Evolutionary conservation across 1,284 basidiomycete genomes (phyloP).

Genomic region (Leccinum holopus): DNA sequence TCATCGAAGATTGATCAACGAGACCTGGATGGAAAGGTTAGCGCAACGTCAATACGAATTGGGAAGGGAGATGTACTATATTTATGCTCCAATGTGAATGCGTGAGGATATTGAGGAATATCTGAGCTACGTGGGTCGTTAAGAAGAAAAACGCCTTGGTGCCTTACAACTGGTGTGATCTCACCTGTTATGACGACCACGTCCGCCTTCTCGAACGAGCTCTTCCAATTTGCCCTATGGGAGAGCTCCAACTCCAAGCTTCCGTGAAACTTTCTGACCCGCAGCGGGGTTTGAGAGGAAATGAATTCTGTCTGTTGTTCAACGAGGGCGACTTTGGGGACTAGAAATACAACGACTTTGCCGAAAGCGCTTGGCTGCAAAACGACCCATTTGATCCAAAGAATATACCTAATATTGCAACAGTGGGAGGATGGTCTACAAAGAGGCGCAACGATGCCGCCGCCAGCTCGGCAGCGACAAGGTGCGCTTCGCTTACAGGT

Average conservation of each 20-base stretch:
- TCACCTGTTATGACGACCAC: constrained; percentile 82
- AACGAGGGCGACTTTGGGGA: constrained; percentile 79
- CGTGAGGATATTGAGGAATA: constrained; percentile 73
- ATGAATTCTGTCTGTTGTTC: constrained; percentile 77
- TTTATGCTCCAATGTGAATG: constrained; percentile 77
- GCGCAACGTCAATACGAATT: constrained; percentile 1
- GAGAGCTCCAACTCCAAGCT: constrained; percentile 67
- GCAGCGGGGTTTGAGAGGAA: constrained; percentile 58
- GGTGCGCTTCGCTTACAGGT: no score
- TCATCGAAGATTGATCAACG: constrained; percentile 80
- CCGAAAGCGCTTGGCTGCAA: constrained; percentile 45
- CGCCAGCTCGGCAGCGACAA: no score
- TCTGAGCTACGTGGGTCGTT: constrained; percentile 56
- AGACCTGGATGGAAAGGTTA: constrained; percentile 46
- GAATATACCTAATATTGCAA: no score
- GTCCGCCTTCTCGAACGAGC: constrained; percentile 60
- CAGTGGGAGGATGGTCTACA: no score
- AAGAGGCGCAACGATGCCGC: no score
- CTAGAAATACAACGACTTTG: constrained; percentile 69
- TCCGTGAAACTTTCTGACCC: constrained; percentile 67
- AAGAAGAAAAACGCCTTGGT: background rate
- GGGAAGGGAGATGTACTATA: constrained; percentile 39
- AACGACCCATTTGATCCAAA: constrained; percentile 64
- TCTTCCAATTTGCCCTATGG: constrained; percentile 56
- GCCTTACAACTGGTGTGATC: constrained; percentile 6